These are phyloP conservation scores for Epichloe coenophiala DNA, from an alignment of 2,329 filamentous ascomycete species.

Conservation along the genomic window DNA sequence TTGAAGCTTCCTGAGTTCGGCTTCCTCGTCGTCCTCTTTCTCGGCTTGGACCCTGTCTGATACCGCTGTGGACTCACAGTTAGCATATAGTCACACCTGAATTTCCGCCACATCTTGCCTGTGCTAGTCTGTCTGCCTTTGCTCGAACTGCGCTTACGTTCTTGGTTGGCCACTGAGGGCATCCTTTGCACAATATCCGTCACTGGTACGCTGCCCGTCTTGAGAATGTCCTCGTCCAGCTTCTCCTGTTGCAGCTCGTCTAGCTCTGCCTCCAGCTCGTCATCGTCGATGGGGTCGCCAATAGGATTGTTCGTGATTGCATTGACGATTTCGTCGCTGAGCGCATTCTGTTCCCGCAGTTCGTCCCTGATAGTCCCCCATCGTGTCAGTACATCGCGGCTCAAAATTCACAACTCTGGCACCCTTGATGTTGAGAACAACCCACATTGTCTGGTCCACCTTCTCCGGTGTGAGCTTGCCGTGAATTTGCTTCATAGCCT, in stretches of 20 bases:
- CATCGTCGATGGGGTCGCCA: slow-evolving; percentile 65
- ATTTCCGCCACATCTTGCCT: neutral
- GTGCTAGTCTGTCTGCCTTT: neutral
- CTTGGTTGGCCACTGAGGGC: slow-evolving; percentile 60
- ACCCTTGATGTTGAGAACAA: slow-evolving; percentile 10
- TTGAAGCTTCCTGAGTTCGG: slow-evolving; percentile 81
- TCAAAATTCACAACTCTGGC: too few relatives aligned
- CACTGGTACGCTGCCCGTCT: slow-evolving; percentile 74
- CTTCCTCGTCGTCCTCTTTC: slow-evolving; percentile 91
- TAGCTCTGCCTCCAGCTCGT: slow-evolving; percentile 74
- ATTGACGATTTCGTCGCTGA: slow-evolving; percentile 84
- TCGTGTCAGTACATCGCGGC: neutral
- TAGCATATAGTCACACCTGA: neutral
- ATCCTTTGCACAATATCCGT: slow-evolving; percentile 63
- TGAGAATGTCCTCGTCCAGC: slow-evolving; percentile 86
- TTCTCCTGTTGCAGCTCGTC: slow-evolving; percentile 81
- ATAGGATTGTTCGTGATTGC: slow-evolving; percentile 64
- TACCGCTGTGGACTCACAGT: slow-evolving; percentile 14
- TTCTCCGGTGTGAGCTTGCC: slow-evolving; percentile 83
- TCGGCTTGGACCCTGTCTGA: slow-evolving; percentile 26
- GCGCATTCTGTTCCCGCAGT: slow-evolving; percentile 79
- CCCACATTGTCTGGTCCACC: slow-evolving; percentile 89
- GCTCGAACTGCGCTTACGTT: slow-evolving; percentile 46
- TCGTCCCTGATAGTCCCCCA: slow-evolving; percentile 50
- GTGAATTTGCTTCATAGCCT: slow-evolving; percentile 89